Evolutionary conservation across 2,329 filamentous ascomycete genomes (phyloP).

Genomic region (Didymella pinodella): DNA sequence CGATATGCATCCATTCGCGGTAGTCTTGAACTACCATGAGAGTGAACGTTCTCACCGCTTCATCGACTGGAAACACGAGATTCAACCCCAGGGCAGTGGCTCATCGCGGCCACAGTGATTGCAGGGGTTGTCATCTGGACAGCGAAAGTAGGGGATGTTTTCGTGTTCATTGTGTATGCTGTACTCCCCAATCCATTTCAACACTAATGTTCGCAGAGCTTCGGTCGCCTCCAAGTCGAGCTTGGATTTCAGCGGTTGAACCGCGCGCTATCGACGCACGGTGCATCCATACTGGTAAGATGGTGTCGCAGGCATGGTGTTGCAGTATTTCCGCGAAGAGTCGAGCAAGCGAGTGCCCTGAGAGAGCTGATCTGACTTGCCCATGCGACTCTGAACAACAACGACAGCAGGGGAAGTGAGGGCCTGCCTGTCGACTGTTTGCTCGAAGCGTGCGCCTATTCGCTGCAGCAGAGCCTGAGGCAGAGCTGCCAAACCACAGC

Average conservation of each 20-base stretch:
- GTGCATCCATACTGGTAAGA: neutral
- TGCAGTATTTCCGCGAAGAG: too few species aligned
- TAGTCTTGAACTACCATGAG: neutral
- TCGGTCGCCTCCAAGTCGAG: neutral
- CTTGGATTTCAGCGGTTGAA: neutral
- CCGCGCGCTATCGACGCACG: neutral
- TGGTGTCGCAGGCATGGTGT: too few species aligned
- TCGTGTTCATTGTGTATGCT: neutral
- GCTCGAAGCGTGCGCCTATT: too few species aligned
- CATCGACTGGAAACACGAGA: neutral
- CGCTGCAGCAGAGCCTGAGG: too few species aligned
- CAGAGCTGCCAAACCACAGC: neutral
- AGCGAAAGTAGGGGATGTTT: neutral
- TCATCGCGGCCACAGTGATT: neutral
- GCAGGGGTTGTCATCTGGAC: neutral
- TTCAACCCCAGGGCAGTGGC: neutral
- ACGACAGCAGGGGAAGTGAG: too few species aligned
- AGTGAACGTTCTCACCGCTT: neutral
- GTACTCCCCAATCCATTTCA: neutral
- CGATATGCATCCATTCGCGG: neutral
- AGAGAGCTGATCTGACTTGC: too few species aligned
- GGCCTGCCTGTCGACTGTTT: too few species aligned
- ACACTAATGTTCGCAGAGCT: neutral
- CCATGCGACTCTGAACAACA: too few species aligned
- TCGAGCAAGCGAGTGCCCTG: too few species aligned